Evolutionary conservation across 2,329 filamentous ascomycete genomes (phyloP).

Genomic region (Penicillium sclerotiorum): DNA sequence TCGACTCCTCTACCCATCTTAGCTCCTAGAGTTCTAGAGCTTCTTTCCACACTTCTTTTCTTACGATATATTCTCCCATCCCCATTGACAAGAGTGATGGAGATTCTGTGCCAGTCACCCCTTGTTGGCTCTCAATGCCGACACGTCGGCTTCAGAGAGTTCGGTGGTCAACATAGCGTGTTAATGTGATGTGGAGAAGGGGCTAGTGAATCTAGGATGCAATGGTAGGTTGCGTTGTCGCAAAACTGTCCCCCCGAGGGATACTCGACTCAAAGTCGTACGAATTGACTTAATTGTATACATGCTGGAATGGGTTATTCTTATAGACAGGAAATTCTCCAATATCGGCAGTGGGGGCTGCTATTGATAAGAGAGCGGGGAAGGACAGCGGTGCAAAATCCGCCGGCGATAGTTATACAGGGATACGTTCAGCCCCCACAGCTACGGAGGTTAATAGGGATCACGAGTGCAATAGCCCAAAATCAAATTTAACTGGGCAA

Average conservation of each 20-base stretch:
- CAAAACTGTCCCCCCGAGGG: neutral
- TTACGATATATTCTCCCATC: too few relatives aligned
- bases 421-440: too few relatives aligned
- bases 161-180: constrained; percentile 42
- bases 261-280: constrained; percentile 6
- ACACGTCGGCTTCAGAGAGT: constrained; percentile 55
- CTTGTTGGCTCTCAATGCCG: constrained; percentile 59
- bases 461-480: too few relatives aligned
- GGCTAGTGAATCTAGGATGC: neutral
- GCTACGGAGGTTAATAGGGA: too few relatives aligned
- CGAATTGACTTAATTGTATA: neutral
- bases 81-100: constrained; percentile 69
- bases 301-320: neutral
- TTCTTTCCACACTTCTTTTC: too few relatives aligned
- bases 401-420: constrained; percentile 10
- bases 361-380: constrained; percentile 22
- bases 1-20: too few relatives aligned
- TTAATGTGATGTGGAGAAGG: constrained; percentile 18
- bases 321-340: constrained; percentile 7
- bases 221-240: neutral
- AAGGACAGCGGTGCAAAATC: constrained; percentile 18
- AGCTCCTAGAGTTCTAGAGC: too few relatives aligned
- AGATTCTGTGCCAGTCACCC: constrained; percentile 64
- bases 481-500: too few relatives aligned
- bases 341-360: neutral